Base-by-base conservation (phyloP, 352 stramenopile species). In the Globisporangium nagaii region DNA sequence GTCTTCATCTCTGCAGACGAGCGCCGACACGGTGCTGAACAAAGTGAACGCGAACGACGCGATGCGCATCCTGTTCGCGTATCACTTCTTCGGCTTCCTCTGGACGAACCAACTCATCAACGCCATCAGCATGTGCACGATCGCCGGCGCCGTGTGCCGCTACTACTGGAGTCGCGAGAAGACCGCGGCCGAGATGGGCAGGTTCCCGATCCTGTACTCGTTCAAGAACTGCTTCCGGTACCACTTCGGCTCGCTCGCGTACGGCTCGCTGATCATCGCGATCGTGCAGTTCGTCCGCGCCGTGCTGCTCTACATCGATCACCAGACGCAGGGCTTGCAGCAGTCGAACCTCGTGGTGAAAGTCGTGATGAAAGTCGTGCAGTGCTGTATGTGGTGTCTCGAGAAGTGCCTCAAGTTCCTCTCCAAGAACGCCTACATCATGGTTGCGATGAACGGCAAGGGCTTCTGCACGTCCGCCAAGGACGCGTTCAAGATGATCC, bases 101-200 rank as follows among this genome's bases (percentile, higher is more conserved):
- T 99, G 96, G 96, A 97, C 92, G 1, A 94, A 87, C 11, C 82
- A 98, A 62, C 95, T 99, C 49, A 97, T 99, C 60, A 80, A 98
- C 22, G 95, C 96, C 12, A 70, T 99, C 60, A 96, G 92, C 31
- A 91, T 98, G 78, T 96, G 98, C 45, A 86, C 91, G 5, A 86
- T 99, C 40, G 92, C 94, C 17, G 89, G 98, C 53, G 81, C 90
- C 13, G 74, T 97, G 34, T 84, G 78, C 40, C 84, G 75, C 15
- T 98, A 93, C 79, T 98, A 98, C 71, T 99, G 98, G 81, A 90
- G 75, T 59, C 72, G 72, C 17, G 70, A 87, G 34, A 83, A 93
- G 30, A 73, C 27, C 0, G 63, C 64, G 1, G 61, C 62, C 4
- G 74, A 93, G 55, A 93, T 94, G 65, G 82, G 81, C 0, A 65